These are phyloP conservation scores for Rhodotorula babjevae DNA, from an alignment of 768 basidiomycete genomes.

Conservation along the genomic window DNA sequence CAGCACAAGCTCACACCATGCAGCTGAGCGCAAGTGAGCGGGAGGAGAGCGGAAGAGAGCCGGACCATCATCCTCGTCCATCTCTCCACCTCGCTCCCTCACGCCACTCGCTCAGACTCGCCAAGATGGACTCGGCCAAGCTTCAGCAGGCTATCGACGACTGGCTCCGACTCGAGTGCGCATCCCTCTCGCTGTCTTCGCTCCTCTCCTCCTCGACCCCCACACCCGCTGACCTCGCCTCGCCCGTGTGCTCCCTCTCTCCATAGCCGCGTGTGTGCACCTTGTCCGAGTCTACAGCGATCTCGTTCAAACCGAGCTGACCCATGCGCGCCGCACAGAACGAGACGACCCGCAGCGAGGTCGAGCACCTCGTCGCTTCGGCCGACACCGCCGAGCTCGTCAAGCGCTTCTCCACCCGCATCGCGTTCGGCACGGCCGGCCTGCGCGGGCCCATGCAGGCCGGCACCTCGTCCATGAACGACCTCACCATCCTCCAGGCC, in stretches of 20 bases:
- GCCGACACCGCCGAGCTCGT: conserved; percentile 38
- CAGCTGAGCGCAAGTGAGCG: no score
- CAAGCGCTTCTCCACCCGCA: conserved; percentile 51
- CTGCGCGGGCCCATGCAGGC: conserved; percentile 78
- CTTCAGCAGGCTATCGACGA: conserved; percentile 8
- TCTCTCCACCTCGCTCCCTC: neutral
- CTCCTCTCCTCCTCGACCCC: neutral
- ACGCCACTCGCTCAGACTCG: neutral
- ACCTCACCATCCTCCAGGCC: conserved; percentile 53
- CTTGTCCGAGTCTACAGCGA: no score
- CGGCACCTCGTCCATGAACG: conserved; percentile 88
- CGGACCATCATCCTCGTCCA: neutral
- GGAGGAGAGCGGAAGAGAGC: no score
- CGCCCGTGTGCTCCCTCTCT: neutral
- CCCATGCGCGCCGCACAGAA: conserved; percentile 36
- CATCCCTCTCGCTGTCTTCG: neutral
- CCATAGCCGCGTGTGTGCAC: conserved; percentile 6
- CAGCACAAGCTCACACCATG: no score
- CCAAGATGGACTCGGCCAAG: neutral
- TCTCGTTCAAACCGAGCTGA: no score
- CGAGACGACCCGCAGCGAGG: conserved; percentile 41
- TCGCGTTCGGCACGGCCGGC: conserved; percentile 86
- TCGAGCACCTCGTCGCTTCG: conserved; percentile 37
- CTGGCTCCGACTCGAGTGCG: conserved; percentile 33
- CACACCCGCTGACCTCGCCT: neutral